Evolutionary conservation across 176 grass and related monocot genomes (phyloP).

Genomic region (Ensete ventricosum): DNA sequence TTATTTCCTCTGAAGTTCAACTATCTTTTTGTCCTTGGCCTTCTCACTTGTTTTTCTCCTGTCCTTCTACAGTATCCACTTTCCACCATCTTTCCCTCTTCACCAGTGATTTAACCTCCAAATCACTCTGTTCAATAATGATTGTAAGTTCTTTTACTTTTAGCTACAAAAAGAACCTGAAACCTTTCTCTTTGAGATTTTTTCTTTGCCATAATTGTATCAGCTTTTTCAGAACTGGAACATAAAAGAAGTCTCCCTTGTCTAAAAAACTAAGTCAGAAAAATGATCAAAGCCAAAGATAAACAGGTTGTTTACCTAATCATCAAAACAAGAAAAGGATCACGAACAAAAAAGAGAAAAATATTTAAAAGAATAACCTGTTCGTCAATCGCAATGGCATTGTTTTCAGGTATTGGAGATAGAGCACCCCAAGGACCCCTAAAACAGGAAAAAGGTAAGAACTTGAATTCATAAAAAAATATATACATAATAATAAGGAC

Average conservation of each 20-base stretch:
- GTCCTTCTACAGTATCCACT: background rate
- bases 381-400: conserved; percentile 69
- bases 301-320: background rate
- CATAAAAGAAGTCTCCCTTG: background rate
- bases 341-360: background rate
- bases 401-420: conserved; percentile 90
- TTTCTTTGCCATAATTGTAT: too few relatives aligned
- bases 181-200: background rate
- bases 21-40: background rate
- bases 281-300: background rate
- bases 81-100: background rate
- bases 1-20: background rate
- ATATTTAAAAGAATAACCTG: conserved; percentile 29
- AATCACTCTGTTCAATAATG: background rate
- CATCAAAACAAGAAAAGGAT: background rate
- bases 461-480: conserved; percentile 4
- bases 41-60: background rate
- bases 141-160: background rate
- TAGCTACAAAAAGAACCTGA: background rate
- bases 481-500: background rate
- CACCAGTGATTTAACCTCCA: background rate
- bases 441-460: conserved; percentile 19
- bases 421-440: conserved; percentile 78
- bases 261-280: background rate
- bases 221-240: too few relatives aligned